Evolutionary conservation across 2,329 filamentous ascomycete genomes (phyloP).

Genomic region (Aureobasidium mangrovei): DNA sequence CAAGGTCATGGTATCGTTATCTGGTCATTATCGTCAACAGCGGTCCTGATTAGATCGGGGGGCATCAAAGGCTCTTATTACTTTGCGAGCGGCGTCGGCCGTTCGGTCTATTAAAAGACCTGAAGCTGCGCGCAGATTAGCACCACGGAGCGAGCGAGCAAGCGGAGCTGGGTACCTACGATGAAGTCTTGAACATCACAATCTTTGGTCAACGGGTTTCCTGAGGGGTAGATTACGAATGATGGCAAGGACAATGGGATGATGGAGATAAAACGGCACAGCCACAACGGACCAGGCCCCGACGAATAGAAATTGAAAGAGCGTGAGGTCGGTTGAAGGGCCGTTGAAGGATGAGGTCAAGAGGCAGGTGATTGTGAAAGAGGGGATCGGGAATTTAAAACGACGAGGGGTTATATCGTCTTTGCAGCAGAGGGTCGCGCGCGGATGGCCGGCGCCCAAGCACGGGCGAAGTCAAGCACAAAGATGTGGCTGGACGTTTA

Average conservation of each 20-base stretch:
- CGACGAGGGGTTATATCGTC: not conserved
- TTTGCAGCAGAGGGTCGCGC: not conserved
- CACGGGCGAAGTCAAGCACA: not conserved
- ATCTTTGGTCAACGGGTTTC: not conserved
- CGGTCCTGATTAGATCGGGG: not conserved
- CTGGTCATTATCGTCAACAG: not conserved
- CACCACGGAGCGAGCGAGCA: not conserved
- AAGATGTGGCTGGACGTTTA: conserved; percentile 3
- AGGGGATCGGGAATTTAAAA: not conserved
- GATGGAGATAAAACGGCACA: conserved; percentile 4
- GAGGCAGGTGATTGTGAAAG: conserved; percentile 2
- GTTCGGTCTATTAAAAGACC: conserved; percentile 5
- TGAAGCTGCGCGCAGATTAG: conserved; percentile 6
- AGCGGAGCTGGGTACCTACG: conserved; percentile 5
- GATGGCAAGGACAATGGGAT: not conserved
- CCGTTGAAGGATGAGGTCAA: conserved; percentile 7
- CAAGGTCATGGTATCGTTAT: conserved; percentile 1
- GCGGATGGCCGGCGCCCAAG: conserved; percentile 1
- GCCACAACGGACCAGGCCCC: conserved; percentile 5
- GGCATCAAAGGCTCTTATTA: not conserved
- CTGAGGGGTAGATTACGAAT: conserved; percentile 10
- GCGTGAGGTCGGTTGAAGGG: not conserved
- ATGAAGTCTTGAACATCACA: conserved; percentile 12
- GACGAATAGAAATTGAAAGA: conserved; percentile 4
- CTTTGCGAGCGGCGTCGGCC: conserved; percentile 3